A percentile compares a stretch with the other conserved stretches of the same genome.
Evolutionary conservation across 495 filamentous ascomycete genomes (phyloP).

Genomic region (Podospora fimiseda): DNA sequence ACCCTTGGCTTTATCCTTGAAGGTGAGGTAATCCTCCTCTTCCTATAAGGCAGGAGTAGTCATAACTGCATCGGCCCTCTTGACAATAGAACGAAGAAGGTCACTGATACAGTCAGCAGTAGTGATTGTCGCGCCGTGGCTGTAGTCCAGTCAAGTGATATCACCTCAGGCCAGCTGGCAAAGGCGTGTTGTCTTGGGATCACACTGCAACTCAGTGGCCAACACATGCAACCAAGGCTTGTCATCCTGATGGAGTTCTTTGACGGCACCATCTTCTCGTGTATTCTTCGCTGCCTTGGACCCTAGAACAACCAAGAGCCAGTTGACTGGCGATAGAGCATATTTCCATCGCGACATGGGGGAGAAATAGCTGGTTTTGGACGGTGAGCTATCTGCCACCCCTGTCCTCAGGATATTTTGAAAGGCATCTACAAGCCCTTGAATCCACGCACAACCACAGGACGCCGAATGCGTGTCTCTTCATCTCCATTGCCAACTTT

Average conservation of each 20-base stretch:
- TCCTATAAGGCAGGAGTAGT: slow-evolving; percentile 5
- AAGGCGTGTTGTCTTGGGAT: background rate
- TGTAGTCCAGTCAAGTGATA: slow-evolving; percentile 8
- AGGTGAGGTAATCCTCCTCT: background rate
- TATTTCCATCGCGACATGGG: background rate
- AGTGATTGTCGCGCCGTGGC: background rate
- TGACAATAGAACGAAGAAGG: background rate
- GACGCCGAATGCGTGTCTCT: background rate
- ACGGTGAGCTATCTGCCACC: background rate
- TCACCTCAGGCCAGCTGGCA: background rate
- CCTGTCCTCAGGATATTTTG: background rate
- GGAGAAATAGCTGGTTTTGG: background rate
- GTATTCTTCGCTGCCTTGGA: background rate
- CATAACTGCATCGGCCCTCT: slow-evolving; percentile 1
- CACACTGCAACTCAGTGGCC: background rate
- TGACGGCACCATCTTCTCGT: background rate
- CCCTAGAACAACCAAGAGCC: slow-evolving; percentile 9
- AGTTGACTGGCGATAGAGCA: slow-evolving; percentile 2
- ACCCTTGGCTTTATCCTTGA: slow-evolving; percentile 6
- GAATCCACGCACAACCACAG: background rate
- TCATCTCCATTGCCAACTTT: background rate
- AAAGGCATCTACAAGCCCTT: background rate
- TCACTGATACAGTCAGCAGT: background rate
- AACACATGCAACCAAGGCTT: background rate
- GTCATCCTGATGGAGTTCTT: slow-evolving; percentile 6